These are phyloP conservation scores for Aspergillus felis DNA, from an alignment of 2,329 filamentous ascomycete species.

Conservation along the genomic window DNA sequence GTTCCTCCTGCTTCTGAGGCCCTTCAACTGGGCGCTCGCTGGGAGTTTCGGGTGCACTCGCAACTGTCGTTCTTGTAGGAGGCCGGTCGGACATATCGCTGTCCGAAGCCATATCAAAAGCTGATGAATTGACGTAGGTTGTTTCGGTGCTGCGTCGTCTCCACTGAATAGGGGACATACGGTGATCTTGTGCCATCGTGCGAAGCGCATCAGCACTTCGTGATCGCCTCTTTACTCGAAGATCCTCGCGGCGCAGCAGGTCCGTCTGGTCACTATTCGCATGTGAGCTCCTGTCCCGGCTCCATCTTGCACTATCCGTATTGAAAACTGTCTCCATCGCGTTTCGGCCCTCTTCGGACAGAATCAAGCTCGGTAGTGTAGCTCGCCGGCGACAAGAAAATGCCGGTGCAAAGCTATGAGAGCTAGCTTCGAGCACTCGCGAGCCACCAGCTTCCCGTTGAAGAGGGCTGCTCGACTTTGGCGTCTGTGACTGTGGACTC, in stretches of 20 bases:
- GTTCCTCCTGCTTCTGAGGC: constrained; percentile 11
- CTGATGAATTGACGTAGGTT: constrained; percentile 33
- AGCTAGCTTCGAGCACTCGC: constrained; percentile 16
- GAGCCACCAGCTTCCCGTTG: constrained; percentile 19
- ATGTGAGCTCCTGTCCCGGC: constrained; percentile 9
- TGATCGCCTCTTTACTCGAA: constrained; percentile 40
- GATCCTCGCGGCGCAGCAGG: constrained; percentile 15
- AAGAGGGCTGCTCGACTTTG: constrained; percentile 20
- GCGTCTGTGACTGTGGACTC: constrained; percentile 23
- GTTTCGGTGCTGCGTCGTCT: constrained; percentile 38
- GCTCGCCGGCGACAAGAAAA: constrained; percentile 35
- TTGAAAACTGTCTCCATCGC: constrained; percentile 22
- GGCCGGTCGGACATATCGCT: constrained; percentile 24
- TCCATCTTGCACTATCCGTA: constrained; percentile 12
- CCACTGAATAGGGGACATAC: constrained; percentile 41
- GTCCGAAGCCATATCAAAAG: constrained; percentile 26
- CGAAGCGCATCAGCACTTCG: constrained; percentile 42
- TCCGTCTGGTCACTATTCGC: constrained; percentile 16
- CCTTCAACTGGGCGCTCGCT: constrained; percentile 18
- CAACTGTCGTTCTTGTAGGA: constrained; percentile 27
- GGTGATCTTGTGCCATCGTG: constrained; percentile 31
- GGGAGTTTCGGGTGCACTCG: constrained; percentile 21
- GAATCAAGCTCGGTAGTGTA: constrained; percentile 43
- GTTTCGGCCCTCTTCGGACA: constrained; percentile 39
- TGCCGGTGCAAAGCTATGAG: constrained; percentile 18